These are phyloP conservation scores for Scheffersomyces ergatensis DNA, from an alignment of 805 yeast species.

Conservation along the genomic window DNA sequence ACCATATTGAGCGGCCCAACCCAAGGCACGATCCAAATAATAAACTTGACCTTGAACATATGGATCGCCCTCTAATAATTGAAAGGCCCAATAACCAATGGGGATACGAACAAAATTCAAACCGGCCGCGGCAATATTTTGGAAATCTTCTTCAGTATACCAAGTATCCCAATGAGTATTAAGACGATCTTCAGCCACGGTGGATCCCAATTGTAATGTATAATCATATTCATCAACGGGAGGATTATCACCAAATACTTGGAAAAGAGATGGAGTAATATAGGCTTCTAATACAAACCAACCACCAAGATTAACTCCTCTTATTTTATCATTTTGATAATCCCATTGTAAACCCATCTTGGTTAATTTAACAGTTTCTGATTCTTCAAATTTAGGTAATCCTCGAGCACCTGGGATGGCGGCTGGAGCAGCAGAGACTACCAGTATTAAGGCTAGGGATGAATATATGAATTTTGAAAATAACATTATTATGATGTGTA, in stretches of 20 bases:
- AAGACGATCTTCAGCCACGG: constrained; percentile 50
- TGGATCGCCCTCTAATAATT: constrained; percentile 63
- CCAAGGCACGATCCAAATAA: constrained; percentile 73
- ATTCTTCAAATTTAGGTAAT: neutral
- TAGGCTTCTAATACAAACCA: constrained; percentile 88
- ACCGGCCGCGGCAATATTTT: constrained; percentile 57
- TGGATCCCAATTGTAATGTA: constrained; percentile 58
- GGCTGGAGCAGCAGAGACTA: constrained; percentile 12
- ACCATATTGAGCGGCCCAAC: constrained; percentile 63
- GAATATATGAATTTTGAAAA: neutral
- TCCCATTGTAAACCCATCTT: constrained; percentile 25
- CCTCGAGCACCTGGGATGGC: neutral
- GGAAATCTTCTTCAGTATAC: constrained; percentile 72
- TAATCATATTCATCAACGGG: constrained; percentile 87
- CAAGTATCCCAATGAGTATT: constrained; percentile 76
- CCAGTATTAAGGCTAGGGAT: neutral
- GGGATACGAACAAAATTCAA: constrained; percentile 88
- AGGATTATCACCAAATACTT: constrained; percentile 32
- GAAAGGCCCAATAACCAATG: constrained; percentile 93
- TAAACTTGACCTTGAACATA: constrained; percentile 78
- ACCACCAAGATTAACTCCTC: constrained; percentile 85
- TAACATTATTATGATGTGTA: neutral
- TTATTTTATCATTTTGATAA: constrained; percentile 34
- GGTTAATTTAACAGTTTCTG: constrained; percentile 11
- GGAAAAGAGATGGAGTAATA: constrained; percentile 77